Percentiles rank a stretch among this genome's conserved stretches.
Evolutionary conservation across 371 early-diverging fungal species (phyloP).

Genomic region (Mortierella sp.): DNA sequence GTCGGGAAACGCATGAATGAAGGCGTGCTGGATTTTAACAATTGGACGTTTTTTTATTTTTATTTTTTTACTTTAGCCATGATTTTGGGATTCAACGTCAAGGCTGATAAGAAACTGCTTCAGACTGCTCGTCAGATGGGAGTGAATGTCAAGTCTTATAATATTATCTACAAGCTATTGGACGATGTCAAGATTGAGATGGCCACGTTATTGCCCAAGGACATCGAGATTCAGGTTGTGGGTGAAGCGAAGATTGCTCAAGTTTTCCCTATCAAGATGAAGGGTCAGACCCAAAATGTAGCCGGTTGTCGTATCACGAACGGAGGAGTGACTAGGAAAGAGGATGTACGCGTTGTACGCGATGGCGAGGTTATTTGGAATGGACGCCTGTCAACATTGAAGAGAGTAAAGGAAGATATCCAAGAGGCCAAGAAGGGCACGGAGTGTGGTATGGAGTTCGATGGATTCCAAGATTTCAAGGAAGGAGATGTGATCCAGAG

Average conservation of each 20-base stretch:
- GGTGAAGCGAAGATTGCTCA: conserved; percentile 93
- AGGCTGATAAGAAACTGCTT: conserved; percentile 80
- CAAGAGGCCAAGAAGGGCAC: conserved; percentile 88
- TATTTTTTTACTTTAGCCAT: conserved; percentile 57
- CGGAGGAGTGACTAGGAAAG: conserved; percentile 76
- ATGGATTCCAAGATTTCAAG: conserved; percentile 79
- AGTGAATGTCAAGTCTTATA: conserved; percentile 77
- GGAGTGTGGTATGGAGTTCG: conserved; percentile 94
- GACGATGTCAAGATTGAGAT: conserved; percentile 88
- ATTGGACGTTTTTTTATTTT: not conserved
- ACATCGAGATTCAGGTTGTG: conserved; percentile 77
- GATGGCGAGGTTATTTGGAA: conserved; percentile 76
- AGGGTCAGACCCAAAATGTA: conserved; percentile 68
- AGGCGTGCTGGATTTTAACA: not conserved
- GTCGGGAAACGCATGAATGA: not conserved
- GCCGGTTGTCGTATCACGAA: conserved; percentile 91
- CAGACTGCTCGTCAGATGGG: conserved; percentile 71
- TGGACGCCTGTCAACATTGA: conserved; percentile 74
- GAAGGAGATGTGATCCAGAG: conserved; percentile 88
- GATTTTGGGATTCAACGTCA: conserved; percentile 91
- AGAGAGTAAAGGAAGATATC: conserved; percentile 91
- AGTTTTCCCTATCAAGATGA: conserved; percentile 82
- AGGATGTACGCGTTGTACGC: conserved; percentile 78
- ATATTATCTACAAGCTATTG: conserved; percentile 91
- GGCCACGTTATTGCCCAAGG: conserved; percentile 85